Evolutionary conservation across 768 basidiomycete genomes (phyloP).

Genomic region (Trametes elegans): DNA sequence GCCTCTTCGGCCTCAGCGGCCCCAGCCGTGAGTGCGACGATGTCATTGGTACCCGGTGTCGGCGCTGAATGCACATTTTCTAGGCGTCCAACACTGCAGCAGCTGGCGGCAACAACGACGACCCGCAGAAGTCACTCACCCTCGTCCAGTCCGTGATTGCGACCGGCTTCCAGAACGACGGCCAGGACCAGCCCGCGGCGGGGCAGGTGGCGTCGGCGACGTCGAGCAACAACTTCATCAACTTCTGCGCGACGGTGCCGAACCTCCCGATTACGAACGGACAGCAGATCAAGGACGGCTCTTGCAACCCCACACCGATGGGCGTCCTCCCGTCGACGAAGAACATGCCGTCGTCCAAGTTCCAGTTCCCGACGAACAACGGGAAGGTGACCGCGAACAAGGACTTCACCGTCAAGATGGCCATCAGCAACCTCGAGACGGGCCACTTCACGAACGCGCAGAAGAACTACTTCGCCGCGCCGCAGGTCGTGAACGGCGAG

Average conservation of each 20-base stretch:
- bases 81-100: slow-evolving; percentile 21
- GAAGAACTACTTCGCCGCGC: slow-evolving; percentile 53
- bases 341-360: slow-evolving; percentile 57
- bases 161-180: slow-evolving; percentile 46
- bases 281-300: slow-evolving; percentile 39
- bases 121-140: slow-evolving; percentile 27
- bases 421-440: slow-evolving; percentile 43
- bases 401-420: slow-evolving; percentile 54
- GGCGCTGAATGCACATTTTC: background rate
- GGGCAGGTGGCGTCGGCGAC: slow-evolving; percentile 53
- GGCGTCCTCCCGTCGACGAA: slow-evolving; percentile 53
- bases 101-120: background rate
- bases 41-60: slow-evolving; percentile 12
- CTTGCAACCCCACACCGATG: slow-evolving; percentile 64
- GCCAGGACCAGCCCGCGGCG: slow-evolving; percentile 39
- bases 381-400: slow-evolving; percentile 44
- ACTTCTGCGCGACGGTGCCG: slow-evolving; percentile 43
- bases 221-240: slow-evolving; percentile 66
- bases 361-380: slow-evolving; percentile 47
- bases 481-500: slow-evolving; percentile 45
- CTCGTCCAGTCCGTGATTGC: slow-evolving; percentile 47
- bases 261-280: slow-evolving; percentile 47
- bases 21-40: background rate
- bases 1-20: background rate
- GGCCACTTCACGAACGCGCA: slow-evolving; percentile 61